These are phyloP conservation scores for Globisporangium cylindrosporum DNA, from an alignment of 352 stramenopile species.

Conservation along the genomic window DNA sequence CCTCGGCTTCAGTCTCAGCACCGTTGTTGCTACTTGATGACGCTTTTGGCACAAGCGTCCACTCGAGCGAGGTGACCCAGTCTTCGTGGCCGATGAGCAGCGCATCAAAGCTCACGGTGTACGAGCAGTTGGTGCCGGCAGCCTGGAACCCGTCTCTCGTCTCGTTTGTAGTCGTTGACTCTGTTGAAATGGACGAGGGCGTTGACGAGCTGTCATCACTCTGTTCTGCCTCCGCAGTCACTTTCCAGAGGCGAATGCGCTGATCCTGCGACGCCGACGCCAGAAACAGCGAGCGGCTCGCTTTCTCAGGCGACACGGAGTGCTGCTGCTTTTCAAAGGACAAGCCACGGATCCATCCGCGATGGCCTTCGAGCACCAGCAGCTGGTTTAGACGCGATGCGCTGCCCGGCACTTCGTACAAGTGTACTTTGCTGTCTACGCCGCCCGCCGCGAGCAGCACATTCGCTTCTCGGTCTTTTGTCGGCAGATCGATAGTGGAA, in stretches of 20 bases:
- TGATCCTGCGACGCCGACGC: conserved; percentile 72
- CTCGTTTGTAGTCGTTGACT: background rate
- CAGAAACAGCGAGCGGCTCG: conserved; percentile 23
- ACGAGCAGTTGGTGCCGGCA: conserved; percentile 18
- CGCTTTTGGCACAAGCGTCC: conserved; percentile 26
- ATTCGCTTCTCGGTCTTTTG: conserved; percentile 13
- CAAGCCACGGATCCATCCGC: conserved; percentile 66
- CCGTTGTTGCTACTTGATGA: background rate
- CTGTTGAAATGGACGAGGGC: background rate
- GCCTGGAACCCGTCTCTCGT: conserved; percentile 36
- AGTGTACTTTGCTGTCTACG: conserved; percentile 66
- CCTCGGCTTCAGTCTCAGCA: background rate
- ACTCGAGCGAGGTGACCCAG: conserved; percentile 75
- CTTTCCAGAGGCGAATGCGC: conserved; percentile 66
- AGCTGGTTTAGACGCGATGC: conserved; percentile 24
- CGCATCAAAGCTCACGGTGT: conserved; percentile 62
- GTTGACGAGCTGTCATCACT: background rate
- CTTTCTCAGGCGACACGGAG: background rate
- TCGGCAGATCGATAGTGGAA: conserved; percentile 11
- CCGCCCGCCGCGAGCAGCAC: conserved; percentile 60
- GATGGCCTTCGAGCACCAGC: conserved; percentile 54
- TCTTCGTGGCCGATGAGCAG: conserved; percentile 74
- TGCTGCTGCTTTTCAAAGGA: conserved; percentile 33
- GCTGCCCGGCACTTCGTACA: conserved; percentile 42
- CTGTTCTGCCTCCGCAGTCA: conserved; percentile 16